Evolutionary conservation across 1,284 basidiomycete species (phyloP).

Genomic region (Irpex rosettiformis): DNA sequence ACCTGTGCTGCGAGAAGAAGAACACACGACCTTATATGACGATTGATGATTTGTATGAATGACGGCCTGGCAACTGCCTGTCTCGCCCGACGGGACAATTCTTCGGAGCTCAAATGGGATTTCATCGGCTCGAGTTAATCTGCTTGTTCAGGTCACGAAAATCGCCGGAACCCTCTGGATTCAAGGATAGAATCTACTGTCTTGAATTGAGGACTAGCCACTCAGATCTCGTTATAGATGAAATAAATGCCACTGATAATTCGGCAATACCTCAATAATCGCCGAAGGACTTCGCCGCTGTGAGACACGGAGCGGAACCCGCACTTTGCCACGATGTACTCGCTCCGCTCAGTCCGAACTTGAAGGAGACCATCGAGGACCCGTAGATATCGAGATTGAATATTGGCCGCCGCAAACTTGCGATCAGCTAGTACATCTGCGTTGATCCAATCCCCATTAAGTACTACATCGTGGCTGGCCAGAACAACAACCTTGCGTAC

Average conservation of each 20-base stretch:
- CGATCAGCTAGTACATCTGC: neutral
- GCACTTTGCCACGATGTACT: neutral
- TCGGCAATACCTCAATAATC: conserved; percentile 2
- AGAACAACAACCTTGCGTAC: too few species aligned
- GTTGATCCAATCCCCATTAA: too few species aligned
- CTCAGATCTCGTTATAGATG: neutral
- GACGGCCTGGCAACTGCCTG: neutral
- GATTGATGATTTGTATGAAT: conserved; percentile 4
- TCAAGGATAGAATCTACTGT: neutral
- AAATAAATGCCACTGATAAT: neutral
- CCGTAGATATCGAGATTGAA: neutral
- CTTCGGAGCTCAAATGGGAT: conserved; percentile 3
- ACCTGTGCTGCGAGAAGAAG: neutral
- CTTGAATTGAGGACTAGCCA: neutral
- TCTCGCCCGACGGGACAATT: neutral
- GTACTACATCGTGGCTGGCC: too few species aligned
- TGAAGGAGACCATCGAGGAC: neutral
- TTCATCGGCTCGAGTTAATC: conserved; percentile 1
- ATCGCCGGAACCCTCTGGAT: neutral
- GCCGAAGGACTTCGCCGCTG: neutral
- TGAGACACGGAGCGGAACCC: neutral
- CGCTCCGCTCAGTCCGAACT: neutral
- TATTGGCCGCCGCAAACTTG: neutral
- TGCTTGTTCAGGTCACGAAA: neutral
- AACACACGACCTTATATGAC: neutral